Conservation (phyloP, 331 rosid species). For the Quercus lobata region DNA sequence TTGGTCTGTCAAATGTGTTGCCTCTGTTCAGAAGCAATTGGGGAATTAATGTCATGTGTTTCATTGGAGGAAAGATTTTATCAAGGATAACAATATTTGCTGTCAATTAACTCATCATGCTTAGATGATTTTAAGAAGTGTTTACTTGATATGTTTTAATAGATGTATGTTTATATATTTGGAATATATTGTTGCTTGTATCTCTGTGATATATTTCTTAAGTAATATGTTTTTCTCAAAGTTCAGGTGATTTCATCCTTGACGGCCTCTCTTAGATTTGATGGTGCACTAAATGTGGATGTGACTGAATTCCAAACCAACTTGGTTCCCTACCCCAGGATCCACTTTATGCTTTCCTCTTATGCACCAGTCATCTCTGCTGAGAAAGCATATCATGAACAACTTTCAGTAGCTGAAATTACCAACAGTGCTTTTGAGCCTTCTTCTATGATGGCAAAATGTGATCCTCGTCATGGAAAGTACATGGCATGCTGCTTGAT, state of each 20-base stretch:
- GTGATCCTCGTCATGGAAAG: conserved; percentile 92
- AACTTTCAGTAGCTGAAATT: conserved; percentile 83
- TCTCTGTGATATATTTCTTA: no score
- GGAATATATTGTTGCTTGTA: no score
- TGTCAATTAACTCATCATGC: no score
- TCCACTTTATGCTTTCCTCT: conserved; percentile 94
- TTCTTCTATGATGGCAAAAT: conserved; percentile 97
- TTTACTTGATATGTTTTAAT: no score
- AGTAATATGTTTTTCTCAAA: neutral
- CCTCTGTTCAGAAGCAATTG: no score
- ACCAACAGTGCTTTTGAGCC: conserved; percentile 93
- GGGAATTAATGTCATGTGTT: no score
- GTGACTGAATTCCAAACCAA: conserved; percentile 91
- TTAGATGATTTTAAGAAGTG: no score
- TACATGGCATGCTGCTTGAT: conserved; percentile 91
- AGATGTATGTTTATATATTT: no score
- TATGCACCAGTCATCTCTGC: conserved; percentile 88
- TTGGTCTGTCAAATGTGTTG: no score
- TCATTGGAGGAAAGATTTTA: no score
- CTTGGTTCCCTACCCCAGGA: conserved; percentile 86
- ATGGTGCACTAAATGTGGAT: conserved; percentile 87
- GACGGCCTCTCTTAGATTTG: conserved; percentile 88
- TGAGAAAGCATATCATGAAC: conserved; percentile 86
- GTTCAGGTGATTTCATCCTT: conserved; percentile 80
- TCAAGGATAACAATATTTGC: no score